Percentiles rank a stretch among this genome's conserved stretches.
phyloP scores from a whole-genome alignment of 2,329 filamentous ascomycete genomes.

The Hypoxylon sp. region DNA sequence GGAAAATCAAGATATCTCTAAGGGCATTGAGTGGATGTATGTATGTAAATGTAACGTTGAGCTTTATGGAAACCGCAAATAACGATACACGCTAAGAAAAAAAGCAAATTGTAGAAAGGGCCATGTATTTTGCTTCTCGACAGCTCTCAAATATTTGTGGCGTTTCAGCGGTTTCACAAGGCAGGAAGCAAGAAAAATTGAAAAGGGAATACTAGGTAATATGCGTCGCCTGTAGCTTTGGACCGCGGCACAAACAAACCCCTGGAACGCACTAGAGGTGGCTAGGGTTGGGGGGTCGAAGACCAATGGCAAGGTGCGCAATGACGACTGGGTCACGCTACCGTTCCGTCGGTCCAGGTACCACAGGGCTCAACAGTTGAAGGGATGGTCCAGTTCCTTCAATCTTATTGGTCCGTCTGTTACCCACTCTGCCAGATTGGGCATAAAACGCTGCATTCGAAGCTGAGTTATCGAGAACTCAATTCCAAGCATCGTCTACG shows the following conservation, averaged over 20 bases:
- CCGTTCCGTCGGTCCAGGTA: constrained; percentile 32
- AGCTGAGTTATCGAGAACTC: constrained; percentile 19
- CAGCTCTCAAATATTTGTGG: constrained; percentile 34
- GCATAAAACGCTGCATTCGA: constrained; percentile 33
- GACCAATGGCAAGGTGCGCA: constrained; percentile 19
- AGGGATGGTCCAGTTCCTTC: constrained; percentile 32
- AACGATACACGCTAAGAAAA: constrained; percentile 20
- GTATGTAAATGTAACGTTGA: constrained; percentile 2
- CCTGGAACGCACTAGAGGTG: constrained; percentile 21
- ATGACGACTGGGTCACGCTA: constrained; percentile 28
- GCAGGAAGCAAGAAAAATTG: constrained; percentile 17
- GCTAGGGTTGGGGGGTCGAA: constrained; percentile 24
- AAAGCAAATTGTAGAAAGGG: constrained; percentile 13
- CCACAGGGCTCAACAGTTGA: constrained; percentile 53
- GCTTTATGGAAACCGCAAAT: neutral
- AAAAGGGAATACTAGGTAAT: constrained; percentile 20
- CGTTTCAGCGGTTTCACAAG: constrained; percentile 14
- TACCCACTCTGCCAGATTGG: constrained; percentile 35
- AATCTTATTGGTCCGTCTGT: constrained; percentile 45
- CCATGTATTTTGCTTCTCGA: constrained; percentile 13
- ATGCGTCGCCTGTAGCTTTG: constrained; percentile 26
- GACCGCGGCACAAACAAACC: constrained; percentile 37
- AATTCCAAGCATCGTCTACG: constrained; percentile 6
- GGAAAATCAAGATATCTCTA: constrained; percentile 11
- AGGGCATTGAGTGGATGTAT: constrained; percentile 18